Evolutionary conservation across 768 basidiomycete species (phyloP).

Genomic region (Termitomyces sp.): DNA sequence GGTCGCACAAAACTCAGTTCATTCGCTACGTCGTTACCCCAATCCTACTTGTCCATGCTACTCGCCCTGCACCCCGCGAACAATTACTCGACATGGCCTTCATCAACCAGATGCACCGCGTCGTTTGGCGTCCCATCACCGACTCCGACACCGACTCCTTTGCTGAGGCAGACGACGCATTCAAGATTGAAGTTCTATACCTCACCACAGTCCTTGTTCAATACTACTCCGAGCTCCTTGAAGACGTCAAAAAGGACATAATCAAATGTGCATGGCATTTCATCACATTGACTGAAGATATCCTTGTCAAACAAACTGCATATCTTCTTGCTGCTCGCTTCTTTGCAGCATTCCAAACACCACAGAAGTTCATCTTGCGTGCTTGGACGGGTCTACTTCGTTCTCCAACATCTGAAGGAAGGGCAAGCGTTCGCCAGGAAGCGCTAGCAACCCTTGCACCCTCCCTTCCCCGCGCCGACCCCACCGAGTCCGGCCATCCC

Average conservation of each 20-base stretch:
- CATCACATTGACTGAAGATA: conserved; percentile 74
- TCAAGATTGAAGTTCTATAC: conserved; percentile 88
- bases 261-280: conserved; percentile 93
- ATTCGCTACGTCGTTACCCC: conserved; percentile 87
- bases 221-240: conserved; percentile 74
- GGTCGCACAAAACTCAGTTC: conserved; percentile 76
- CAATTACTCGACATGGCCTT: conserved; percentile 72
- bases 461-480: conserved; percentile 64
- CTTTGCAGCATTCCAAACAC: conserved; percentile 85
- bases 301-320: conserved; percentile 88
- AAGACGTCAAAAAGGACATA: conserved; percentile 84
- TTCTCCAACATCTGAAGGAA: conserved; percentile 68
- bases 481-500: conserved; percentile 55
- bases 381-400: conserved; percentile 91
- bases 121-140: conserved; percentile 80
- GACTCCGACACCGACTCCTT: conserved; percentile 43
- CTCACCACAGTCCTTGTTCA: conserved; percentile 88
- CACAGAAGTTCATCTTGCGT: conserved; percentile 85
- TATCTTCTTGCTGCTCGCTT: conserved; percentile 90
- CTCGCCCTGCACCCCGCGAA: conserved; percentile 44
- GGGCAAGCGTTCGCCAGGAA: conserved; percentile 72
- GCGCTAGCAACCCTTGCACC: conserved; percentile 87
- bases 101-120: conserved; percentile 62
- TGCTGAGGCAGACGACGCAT: conserved; percentile 70
- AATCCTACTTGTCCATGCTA: conserved; percentile 74